These are phyloP conservation scores for Agrocybe praecox DNA, from an alignment of 768 basidiomycete genomes.

Conservation along the genomic window DNA sequence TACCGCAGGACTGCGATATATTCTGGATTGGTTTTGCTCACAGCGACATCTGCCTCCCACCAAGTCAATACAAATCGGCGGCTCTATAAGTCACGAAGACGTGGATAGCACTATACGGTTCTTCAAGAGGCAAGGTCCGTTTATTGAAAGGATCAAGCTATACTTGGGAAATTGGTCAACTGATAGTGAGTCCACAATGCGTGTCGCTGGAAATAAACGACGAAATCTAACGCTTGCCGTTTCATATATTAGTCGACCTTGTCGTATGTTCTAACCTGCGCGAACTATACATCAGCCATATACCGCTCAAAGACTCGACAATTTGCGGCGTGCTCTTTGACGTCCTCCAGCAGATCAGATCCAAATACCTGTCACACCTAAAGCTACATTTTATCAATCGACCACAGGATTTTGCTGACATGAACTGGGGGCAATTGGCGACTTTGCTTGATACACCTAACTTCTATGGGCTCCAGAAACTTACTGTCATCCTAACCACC, in stretches of 20 bases:
- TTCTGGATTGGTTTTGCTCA: not conserved
- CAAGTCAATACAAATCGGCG: not conserved
- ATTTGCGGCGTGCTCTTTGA: not conserved
- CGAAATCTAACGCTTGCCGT: not conserved
- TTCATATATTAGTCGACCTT: not conserved
- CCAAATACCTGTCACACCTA: not conserved
- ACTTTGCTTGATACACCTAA: not conserved
- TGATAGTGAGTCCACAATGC: not conserved
- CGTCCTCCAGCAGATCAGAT: not conserved
- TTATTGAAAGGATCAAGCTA: not conserved
- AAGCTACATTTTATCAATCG: not conserved
- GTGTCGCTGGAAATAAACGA: not conserved
- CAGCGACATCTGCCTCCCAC: not conserved
- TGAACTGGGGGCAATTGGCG: not conserved
- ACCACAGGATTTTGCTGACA: not conserved
- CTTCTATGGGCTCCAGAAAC: not conserved
- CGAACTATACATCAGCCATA: not conserved
- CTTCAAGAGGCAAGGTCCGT: not conserved
- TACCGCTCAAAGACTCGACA: not conserved
- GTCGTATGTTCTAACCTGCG: not conserved
- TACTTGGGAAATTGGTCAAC: not conserved
- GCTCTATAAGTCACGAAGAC: not conserved
- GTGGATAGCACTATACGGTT: not conserved
- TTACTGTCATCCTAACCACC: not conserved
- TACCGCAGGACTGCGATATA: not conserved